Conservation (phyloP, 2,329 filamentous ascomycete species). For the Aureobasidium melanogenum region DNA sequence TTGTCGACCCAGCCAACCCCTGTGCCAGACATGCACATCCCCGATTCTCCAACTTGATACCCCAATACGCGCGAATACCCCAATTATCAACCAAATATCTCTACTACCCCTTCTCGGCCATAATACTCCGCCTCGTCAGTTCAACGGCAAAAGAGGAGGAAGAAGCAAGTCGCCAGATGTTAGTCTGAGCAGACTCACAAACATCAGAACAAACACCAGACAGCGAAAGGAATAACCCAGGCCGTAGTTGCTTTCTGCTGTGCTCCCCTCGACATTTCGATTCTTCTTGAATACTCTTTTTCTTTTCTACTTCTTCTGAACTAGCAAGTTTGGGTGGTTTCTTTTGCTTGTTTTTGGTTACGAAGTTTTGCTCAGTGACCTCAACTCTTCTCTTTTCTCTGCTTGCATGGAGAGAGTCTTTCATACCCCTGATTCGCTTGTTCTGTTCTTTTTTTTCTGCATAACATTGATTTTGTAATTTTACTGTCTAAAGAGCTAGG, state of each 20-base stretch:
- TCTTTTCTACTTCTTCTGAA: neutral
- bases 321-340: neutral
- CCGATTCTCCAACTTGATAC: neutral
- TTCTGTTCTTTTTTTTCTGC: neutral
- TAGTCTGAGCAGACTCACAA: neutral
- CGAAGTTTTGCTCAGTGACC: neutral
- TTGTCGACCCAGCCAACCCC: neutral
- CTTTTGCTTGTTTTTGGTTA: neutral
- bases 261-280: neutral
- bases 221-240: neutral
- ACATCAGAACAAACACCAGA: neutral
- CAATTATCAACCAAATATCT: neutral
- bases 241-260: neutral
- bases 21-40: neutral
- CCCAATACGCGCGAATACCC: neutral
- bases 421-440: neutral
- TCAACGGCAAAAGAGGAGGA: neutral
- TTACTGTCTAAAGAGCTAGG: neutral
- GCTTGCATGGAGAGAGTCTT: neutral
- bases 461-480: constrained; percentile 3
- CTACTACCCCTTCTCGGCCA: neutral
- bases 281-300: neutral
- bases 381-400: neutral
- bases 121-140: neutral
- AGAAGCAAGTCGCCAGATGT: neutral